Evolutionary conservation across 257 asterid genomes (phyloP), one percentile per base, ranked within the genome.

Genomic region (Primulina tabacum): DNA sequence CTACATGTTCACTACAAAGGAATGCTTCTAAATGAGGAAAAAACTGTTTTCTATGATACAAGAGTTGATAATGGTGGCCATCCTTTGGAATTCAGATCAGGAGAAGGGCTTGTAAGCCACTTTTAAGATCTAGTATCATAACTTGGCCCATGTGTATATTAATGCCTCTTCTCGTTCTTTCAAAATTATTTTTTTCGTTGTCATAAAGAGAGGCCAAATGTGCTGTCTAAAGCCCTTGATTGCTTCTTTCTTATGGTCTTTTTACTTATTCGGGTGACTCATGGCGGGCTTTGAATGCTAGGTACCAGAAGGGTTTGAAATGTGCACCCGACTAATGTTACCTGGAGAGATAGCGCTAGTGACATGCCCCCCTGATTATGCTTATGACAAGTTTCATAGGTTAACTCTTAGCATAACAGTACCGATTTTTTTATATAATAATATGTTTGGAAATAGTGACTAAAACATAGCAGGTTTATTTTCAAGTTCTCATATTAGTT

Each of bases 291-390:
- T 50, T 78, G 64, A 6, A 11, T 70, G 67, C 62, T 68, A 94
- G 99, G 97, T 94, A 33, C 99, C 97, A 30, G 92, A 91, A 91
- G 97, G 99, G 66, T 91, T 94, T 86, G 97, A 94, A 82, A 91
- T 91, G 99, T 88, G 89, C 84, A 87, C 90, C 63, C 87, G 99
- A 59, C 72, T 94, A 78, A 94, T 91, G 99, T 77, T 94, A 82
- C 97, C 97, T 62, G 97, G 97, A 73, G 99, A 94, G 90, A 70
- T 80, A 53, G 84, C 99, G 80, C 80, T 89, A 8, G 90, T 94
- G 57, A 86, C 96, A 17, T 94, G 97, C 80, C 99, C 96, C 70
- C 92, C 96, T 63, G 99, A 94, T 82, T 94, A 89, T 85, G 97
- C 97, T 71, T 94, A 94, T 67, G 99, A 91, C 92, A 94, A 91